Evolutionary conservation across 495 filamentous ascomycete genomes (phyloP), one percentile per base, ranked within the genome.

Genomic region (Pyronema omphalodes): DNA sequence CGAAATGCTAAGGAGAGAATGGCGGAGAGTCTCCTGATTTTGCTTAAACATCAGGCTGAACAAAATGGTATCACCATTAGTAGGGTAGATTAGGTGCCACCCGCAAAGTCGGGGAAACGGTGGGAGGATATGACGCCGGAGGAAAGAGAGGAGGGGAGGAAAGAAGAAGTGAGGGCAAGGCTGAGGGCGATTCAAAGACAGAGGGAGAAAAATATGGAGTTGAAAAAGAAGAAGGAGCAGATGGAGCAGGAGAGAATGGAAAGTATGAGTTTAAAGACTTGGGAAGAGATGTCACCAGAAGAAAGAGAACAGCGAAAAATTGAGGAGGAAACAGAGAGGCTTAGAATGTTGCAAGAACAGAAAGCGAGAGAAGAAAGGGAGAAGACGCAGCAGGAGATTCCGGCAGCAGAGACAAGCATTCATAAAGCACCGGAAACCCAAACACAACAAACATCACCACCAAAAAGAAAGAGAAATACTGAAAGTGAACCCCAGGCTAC

Each of bases 1-100:
- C 61, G 61, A 51, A 64, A 57, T 33, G 62, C 61, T 9, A 60
- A 39, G 43, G 62, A 64, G 19, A 54, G 58, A 35, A 61, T 65
- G 34, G 46, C 61, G 9, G 47, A 37, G 9, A 52, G 55, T 4
- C 53, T 58, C 18, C 52, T 59, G 33, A 57, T 50, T 9, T 65
- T 54, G 58, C 45, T 65, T 17, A 55, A 53, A 23, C 58, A 54
- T 50, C 61, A 65, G 43, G 61, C 61, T 15, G 62, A 58, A 37
- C 52, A 51, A 37, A 47, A 55, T 43, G 62, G 58, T 3, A 51
- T 65, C 8, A 51, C 33, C 19, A 58, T 65, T 11, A 36, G 36
- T 1, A 8, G 9, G 9, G 47, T 15, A 4, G 47, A 19, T 11
- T 50, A 29, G 23, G 23, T 29, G 23, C 23, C 23, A 29, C 23